Evolutionary conservation across 805 yeast species (phyloP), one percentile per base, ranked within the genome.

Genomic region (Grigorovia yakushimaensis): DNA sequence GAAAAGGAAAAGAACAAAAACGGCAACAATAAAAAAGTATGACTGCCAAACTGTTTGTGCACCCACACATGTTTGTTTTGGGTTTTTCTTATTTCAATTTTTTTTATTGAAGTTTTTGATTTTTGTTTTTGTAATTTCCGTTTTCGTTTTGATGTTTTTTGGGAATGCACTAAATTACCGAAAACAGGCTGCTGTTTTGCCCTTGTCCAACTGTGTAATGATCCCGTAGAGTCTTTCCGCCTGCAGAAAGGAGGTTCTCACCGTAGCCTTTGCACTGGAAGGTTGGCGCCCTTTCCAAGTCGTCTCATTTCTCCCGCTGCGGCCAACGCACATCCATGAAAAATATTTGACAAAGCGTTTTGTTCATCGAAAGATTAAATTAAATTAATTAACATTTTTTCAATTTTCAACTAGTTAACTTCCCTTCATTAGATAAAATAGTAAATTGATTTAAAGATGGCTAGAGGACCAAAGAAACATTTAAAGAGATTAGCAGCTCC

Each of bases 401-500:
- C 21, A 37, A 37, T 18, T 38, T 38, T 10, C 22, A 21, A 39
- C 21, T 18, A 39, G 18, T 39, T 19, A 17, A 39, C 18, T 39
- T 13, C 20, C 24, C 24, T 19, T 39, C 24, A 39, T 13, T 39
- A 18, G 15, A 33, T 13, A 33, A 27, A 35, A 42, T n/a, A 33
- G 37, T 33, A 33, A 33, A 33, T 39, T 20, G 22, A 39, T 39
- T 39, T 39, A 39, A 40, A 40, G 30, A 40, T 40, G 42, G 42
- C 42, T 33, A 33, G 37, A 33, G 37, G 37, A 13, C 37, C 37
- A 42, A 85, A 89, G 89, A 89, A 91, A 83, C 97, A 91, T 76
- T 84, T 89, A 75, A 89, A 91, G 84, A 88, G 98, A 84, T 84
- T 91, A 77, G 96, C 98, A 74, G 98, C 98, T 74, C 99, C 99